Conservation (phyloP, 106 monocot species). For the Xerophyta viscosa region DNA sequence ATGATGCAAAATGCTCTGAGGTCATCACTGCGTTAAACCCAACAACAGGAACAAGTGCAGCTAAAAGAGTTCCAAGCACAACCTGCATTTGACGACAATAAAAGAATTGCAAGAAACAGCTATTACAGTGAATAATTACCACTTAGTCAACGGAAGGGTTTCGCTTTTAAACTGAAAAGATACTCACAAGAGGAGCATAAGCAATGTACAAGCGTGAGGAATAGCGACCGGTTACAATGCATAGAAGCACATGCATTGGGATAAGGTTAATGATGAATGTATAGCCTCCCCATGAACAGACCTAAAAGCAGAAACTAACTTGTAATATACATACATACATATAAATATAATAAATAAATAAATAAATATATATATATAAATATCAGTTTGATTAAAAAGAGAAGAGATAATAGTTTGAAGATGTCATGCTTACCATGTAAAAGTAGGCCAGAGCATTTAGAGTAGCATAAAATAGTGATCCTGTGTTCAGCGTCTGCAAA, state of each 20-base stretch:
- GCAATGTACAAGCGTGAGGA: slow-evolving; percentile 94
- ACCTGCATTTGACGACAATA: slow-evolving; percentile 36
- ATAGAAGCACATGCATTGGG: slow-evolving; percentile 94
- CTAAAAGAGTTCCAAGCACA: slow-evolving; percentile 88
- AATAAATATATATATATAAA: background rate
- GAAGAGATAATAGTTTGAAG: background rate
- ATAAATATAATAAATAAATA: background rate
- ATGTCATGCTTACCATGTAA: slow-evolving; percentile 71
- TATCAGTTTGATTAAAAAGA: background rate
- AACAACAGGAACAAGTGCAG: slow-evolving; percentile 94
- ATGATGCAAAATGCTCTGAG: slow-evolving; percentile 98
- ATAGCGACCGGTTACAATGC: slow-evolving; percentile 93
- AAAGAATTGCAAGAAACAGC: too few relatives aligned
- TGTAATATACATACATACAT: too few relatives aligned
- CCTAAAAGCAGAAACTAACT: slow-evolving; percentile 47
- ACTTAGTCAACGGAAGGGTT: too few relatives aligned
- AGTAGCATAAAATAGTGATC: slow-evolving; percentile 95
- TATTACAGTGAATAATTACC: background rate
- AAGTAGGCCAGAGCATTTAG: slow-evolving; percentile 93
- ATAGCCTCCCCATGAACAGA: slow-evolving; percentile 99
- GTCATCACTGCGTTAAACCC: slow-evolving; percentile 99
- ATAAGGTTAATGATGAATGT: slow-evolving; percentile 99
- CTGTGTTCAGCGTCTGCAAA: slow-evolving; percentile 92
- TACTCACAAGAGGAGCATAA: slow-evolving; percentile 97
- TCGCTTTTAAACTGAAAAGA: too few relatives aligned